Evolutionary conservation across 352 stramenopile species (phyloP), one percentile per base, ranked within the genome.

Genomic region (Thalassiosira sp.): DNA sequence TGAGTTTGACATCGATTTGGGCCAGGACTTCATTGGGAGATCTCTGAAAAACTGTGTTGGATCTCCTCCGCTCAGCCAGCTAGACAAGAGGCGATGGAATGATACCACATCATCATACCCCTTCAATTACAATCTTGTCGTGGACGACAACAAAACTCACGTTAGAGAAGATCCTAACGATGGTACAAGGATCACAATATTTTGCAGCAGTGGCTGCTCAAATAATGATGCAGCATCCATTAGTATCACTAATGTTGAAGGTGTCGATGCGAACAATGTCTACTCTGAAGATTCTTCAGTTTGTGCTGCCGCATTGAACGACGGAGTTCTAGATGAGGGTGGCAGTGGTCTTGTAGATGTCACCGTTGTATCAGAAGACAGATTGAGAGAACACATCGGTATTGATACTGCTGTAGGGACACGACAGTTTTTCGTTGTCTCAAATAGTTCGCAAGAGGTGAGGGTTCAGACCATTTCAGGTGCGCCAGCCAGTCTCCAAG

Each of bases 391-490:
- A 28, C 31, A 60, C 16, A 28, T 59, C 15, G 35, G n/a, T 42
- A 42, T 6, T 59, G 49, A 58, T 18, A 43, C 1, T n/a, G 15
- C 37, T 62, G 8, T 27, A 25, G 18, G 16, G n/a, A 49, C 58
- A 24, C 24, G 52, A 15, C 63, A 81, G 60, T 79, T 68, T 59
- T 85, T 70, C 45, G 25, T 42, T 42, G 46, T 81, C 3, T 76
- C 64, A 16, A 54, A 45, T 22, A 69, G 43, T 15, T 72, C 65
- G 37, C 27, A 61, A 58, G 65, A 81, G 18, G 49, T 96, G 10
- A 90, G 94, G 73, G 89, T 97, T 5, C 90, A 98, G 59, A 98
- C 95, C 3, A 87, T 98, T 15, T 93, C 95, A 5, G 96, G 96
- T 11, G 82, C 85, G 7, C 92, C 95, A 7, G 88, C 91, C 13